Evolutionary conservation across 208 protist genomes (phyloP).

Genomic region (Leishmania martiniquensis): DNA sequence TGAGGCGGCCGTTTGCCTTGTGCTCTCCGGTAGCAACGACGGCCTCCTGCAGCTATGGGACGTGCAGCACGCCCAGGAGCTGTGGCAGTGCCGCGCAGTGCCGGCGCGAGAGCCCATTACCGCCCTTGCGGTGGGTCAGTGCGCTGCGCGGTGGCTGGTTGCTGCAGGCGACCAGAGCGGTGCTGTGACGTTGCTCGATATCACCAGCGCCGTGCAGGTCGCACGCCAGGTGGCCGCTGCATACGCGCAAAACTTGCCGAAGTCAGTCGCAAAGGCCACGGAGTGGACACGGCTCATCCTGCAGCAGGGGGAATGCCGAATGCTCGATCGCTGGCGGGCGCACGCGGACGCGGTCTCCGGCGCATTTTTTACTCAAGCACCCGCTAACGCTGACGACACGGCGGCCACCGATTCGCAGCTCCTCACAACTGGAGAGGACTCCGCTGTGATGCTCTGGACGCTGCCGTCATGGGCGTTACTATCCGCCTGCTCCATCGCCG

Average conservation of each 20-base stretch:
- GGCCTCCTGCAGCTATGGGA: constrained; percentile 89
- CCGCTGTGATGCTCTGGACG: constrained; percentile 15
- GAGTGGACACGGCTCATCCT: constrained; percentile 2
- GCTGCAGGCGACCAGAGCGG: constrained; percentile 56
- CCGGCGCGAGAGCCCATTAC: constrained; percentile 62
- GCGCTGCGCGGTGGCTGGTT: constrained; percentile 25
- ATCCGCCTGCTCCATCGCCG: neutral
- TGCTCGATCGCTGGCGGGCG: constrained; percentile 79
- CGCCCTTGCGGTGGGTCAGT: constrained; percentile 23
- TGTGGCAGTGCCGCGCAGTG: constrained; percentile 69
- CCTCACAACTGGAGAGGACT: constrained; percentile 24
- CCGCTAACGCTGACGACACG: neutral
- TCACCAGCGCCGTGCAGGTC: constrained; percentile 34
- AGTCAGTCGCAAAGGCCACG: neutral
- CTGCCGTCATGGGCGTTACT: constrained; percentile 10
- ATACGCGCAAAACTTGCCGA: neutral
- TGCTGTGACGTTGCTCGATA: constrained; percentile 59
- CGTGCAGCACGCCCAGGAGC: constrained; percentile 47
- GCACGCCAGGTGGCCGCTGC: constrained; percentile 12
- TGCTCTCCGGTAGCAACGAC: constrained; percentile 75
- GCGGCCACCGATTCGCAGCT: constrained; percentile 6
- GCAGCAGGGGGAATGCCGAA: constrained; percentile 28
- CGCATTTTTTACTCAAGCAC: constrained; percentile 19
- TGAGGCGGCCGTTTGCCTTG: constrained; percentile 12
- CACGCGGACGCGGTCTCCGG: constrained; percentile 58